phyloP scores from a whole-genome alignment of 306 rosid species.

The Adenanthera pavonina region DNA sequence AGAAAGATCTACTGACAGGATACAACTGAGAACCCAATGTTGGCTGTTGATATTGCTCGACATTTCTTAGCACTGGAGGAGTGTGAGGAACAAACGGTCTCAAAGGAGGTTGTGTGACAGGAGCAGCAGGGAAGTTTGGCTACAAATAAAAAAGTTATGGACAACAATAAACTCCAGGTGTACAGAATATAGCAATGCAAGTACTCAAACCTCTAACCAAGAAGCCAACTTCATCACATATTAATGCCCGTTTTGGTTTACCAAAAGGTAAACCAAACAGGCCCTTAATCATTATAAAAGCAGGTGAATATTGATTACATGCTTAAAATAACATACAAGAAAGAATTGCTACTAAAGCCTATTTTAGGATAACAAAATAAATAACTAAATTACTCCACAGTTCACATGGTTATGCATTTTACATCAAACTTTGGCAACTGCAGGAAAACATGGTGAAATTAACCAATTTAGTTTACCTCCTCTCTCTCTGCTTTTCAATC shows the following conservation, averaged over 20 bases:
- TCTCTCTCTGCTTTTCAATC: too few species aligned
- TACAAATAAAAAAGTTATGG: slow-evolving; percentile 32
- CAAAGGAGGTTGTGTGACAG: slow-evolving; percentile 54
- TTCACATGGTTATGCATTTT: not conserved
- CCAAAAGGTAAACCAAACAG: too few species aligned
- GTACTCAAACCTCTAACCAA: not conserved
- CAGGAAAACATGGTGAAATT: not conserved
- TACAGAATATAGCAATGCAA: not conserved
- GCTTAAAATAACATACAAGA: slow-evolving; percentile 2
- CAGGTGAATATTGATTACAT: not conserved
- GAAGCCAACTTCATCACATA: not conserved
- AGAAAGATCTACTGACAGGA: slow-evolving; percentile 62
- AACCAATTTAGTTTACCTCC: too few species aligned
- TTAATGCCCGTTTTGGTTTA: too few species aligned
- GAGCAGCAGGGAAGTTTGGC: slow-evolving; percentile 60
- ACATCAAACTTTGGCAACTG: not conserved
- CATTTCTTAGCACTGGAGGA: slow-evolving; percentile 73
- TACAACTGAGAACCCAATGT: slow-evolving; percentile 94
- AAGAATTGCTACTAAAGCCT: slow-evolving; percentile 19
- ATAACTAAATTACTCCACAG: slow-evolving; percentile 6
- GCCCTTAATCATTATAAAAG: not conserved
- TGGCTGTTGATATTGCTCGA: slow-evolving; percentile 77
- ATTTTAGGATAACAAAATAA: not conserved
- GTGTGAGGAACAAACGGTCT: slow-evolving; percentile 82
- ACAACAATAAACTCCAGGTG: not conserved